These are phyloP conservation scores for Monosporascus cannonballus DNA, from an alignment of 2,329 filamentous ascomycete genomes.

Conservation along the genomic window DNA sequence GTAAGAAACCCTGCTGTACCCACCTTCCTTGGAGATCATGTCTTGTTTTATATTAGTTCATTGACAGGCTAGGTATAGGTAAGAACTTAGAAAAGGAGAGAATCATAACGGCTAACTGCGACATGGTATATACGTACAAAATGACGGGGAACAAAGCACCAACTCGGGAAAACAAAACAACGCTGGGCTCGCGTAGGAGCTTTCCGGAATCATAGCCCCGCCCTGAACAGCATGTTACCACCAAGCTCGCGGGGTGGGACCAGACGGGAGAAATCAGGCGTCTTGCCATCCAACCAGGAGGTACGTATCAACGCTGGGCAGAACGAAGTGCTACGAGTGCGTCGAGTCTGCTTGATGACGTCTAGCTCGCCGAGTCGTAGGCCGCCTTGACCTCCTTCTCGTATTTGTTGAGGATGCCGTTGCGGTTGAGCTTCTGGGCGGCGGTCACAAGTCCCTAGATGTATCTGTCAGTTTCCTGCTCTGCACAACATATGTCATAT, in stretches of 20 bases:
- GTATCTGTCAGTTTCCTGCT: conserved; percentile 18
- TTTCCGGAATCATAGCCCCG: background rate
- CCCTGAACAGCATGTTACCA: background rate
- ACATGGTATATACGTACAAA: too few species aligned
- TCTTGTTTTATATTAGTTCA: too few species aligned
- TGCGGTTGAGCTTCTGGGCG: conserved; percentile 68
- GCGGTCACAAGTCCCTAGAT: conserved; percentile 58
- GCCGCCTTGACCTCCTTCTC: conserved; percentile 55
- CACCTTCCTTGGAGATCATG: too few species aligned
- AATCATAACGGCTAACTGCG: too few species aligned
- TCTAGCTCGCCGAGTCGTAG: conserved; percentile 38
- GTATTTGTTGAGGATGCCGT: conserved; percentile 57
- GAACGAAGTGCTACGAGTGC: background rate
- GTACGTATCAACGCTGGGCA: too few species aligned
- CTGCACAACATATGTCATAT: background rate
- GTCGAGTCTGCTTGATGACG: background rate
- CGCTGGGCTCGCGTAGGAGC: background rate
- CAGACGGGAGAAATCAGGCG: too few species aligned
- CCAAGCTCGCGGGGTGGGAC: too few species aligned
- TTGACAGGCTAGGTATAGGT: too few species aligned
- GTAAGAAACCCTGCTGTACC: too few species aligned
- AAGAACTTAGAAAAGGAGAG: too few species aligned
- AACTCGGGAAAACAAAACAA: too few species aligned
- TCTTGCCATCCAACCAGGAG: background rate
- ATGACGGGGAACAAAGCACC: too few species aligned